phyloP scores from a whole-genome alignment of 2,329 filamentous ascomycete species.

The Leptographium wingfieldii region DNA sequence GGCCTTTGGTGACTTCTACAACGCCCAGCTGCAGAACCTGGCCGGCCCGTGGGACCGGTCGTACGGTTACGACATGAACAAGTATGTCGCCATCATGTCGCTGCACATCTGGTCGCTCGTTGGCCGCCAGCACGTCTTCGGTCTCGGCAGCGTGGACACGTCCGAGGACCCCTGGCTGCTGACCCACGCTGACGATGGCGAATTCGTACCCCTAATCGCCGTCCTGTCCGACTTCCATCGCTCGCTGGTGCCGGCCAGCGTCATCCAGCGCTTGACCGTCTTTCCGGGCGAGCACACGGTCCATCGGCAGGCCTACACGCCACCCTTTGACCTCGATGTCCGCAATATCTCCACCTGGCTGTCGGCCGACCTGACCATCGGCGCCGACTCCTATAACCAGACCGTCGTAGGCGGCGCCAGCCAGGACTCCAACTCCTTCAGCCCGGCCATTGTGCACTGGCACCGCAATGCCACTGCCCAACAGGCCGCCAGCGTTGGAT shows the following conservation, averaged over 20 bases:
- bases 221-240: background rate
- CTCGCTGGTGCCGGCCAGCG: constrained; percentile 8
- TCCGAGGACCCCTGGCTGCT: constrained; percentile 20
- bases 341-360: constrained; percentile 50
- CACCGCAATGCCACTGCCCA: constrained; percentile 13
- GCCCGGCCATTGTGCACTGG: constrained; percentile 50
- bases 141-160: background rate
- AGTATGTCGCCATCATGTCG: constrained; percentile 44
- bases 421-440: constrained; percentile 39
- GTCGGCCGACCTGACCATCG: constrained; percentile 43
- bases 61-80: constrained; percentile 53
- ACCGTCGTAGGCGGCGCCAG: constrained; percentile 41
- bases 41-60: constrained; percentile 52
- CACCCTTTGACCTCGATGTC: constrained; percentile 41
- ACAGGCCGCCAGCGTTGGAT: constrained; percentile 21
- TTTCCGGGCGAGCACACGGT: constrained; percentile 43
- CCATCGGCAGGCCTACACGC: constrained; percentile 38
- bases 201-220: constrained; percentile 43
- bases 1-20: constrained; percentile 31
- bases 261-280: constrained; percentile 26
- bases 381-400: constrained; percentile 45
- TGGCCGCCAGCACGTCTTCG: constrained; percentile 29
- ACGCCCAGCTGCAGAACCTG: constrained; percentile 45
- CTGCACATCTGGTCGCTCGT: constrained; percentile 46
- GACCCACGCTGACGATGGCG: constrained; percentile 46